phyloP scores from a whole-genome alignment of 2,329 filamentous ascomycete genomes.

The Fusarium mangiferae region DNA sequence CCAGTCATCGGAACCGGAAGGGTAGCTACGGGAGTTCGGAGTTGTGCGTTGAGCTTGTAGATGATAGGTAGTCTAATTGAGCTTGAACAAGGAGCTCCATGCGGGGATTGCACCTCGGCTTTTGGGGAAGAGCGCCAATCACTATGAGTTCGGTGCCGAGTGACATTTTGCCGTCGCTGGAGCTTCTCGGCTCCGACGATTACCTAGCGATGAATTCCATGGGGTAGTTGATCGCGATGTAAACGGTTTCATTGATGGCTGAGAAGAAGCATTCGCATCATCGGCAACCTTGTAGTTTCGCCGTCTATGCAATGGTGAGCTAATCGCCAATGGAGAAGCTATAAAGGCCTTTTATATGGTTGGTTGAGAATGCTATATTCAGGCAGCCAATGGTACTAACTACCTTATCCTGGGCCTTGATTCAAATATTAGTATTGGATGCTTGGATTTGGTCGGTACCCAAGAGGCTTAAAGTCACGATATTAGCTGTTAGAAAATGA shows the following conservation, averaged over 20 bases:
- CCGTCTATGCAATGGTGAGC: background rate
- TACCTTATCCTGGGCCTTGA: background rate
- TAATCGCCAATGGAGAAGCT: background rate
- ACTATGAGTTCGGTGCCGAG: constrained; percentile 30
- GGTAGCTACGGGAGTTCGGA: constrained; percentile 3
- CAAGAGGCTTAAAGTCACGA: background rate
- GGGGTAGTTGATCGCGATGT: background rate
- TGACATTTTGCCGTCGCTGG: constrained; percentile 16
- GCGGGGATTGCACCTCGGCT: constrained; percentile 30
- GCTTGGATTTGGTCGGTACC: background rate
- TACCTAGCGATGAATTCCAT: background rate
- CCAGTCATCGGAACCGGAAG: constrained; percentile 29
- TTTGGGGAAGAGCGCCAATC: constrained; percentile 8
- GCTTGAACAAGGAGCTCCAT: constrained; percentile 14
- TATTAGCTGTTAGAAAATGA: background rate
- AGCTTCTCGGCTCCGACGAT: constrained; percentile 25
- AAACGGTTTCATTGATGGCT: background rate
- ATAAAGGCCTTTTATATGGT: background rate
- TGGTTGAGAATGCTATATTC: background rate
- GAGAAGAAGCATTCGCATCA: background rate
- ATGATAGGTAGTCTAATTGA: background rate
- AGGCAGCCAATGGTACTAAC: background rate
- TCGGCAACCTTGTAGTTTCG: constrained; percentile 17
- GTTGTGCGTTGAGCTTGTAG: constrained; percentile 4
- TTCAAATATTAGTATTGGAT: background rate